Percentiles rank a stretch among this genome's conserved stretches.
These are phyloP conservation scores for Thalia dealbata DNA, from an alignment of 176 grass and related monocot genomes.

Conservation along the genomic window DNA sequence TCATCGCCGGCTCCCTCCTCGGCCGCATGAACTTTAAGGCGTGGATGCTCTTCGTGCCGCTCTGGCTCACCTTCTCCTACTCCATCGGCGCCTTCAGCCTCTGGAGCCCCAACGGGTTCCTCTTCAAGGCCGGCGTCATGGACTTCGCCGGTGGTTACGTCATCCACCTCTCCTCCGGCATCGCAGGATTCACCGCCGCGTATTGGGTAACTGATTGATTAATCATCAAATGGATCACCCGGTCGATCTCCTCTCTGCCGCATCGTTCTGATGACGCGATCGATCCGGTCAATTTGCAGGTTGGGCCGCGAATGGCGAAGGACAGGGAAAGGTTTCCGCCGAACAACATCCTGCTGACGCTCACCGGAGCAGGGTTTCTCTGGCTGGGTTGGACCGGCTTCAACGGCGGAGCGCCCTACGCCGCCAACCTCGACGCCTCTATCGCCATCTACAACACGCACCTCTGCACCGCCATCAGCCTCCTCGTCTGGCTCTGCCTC, in stretches of 20 bases:
- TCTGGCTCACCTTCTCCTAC: conserved; percentile 88
- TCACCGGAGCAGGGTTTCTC: too few relatives aligned
- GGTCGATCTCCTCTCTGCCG: conserved; percentile 20
- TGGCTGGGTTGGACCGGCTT: conserved; percentile 63
- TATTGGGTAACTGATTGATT: conserved; percentile 32
- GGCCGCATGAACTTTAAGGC: conserved; percentile 62
- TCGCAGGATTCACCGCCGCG: conserved; percentile 57
- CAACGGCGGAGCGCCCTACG: conserved; percentile 62
- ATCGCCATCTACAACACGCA: conserved; percentile 66
- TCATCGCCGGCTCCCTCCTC: conserved; percentile 62
- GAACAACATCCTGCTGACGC: too few relatives aligned
- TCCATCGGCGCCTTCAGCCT: conserved; percentile 71
- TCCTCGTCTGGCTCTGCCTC: conserved; percentile 53
- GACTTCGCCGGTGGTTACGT: conserved; percentile 68
- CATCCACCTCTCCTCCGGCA: conserved; percentile 71
- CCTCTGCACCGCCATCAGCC: conserved; percentile 49
- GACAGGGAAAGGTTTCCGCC: too few relatives aligned
- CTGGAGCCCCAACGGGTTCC: conserved; percentile 69
- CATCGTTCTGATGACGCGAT: background rate
- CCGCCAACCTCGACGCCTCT: conserved; percentile 45
- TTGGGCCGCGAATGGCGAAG: too few relatives aligned
- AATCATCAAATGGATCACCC: too few relatives aligned
- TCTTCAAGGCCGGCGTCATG: conserved; percentile 72
- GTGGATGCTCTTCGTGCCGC: conserved; percentile 69
- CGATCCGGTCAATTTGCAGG: background rate